phyloP scores from a whole-genome alignment of 2,329 filamentous ascomycete genomes.

The Fusarium pininemorale region DNA sequence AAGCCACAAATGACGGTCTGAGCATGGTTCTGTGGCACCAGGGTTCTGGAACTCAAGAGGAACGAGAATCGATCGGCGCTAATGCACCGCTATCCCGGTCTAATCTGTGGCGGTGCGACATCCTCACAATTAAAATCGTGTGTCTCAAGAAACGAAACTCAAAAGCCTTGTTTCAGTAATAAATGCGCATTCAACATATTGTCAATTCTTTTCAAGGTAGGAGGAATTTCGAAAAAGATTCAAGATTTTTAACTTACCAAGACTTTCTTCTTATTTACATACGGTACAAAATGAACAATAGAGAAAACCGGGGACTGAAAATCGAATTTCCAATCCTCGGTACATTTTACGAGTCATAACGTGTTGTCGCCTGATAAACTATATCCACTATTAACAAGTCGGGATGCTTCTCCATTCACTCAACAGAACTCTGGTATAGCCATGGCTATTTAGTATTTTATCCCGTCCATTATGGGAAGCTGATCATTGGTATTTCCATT shows the following conservation, averaged over 20 bases:
- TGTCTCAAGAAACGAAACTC: slow-evolving; percentile 1
- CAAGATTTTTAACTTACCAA: background rate
- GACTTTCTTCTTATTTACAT: background rate
- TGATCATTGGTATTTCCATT: background rate
- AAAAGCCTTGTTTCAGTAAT: background rate
- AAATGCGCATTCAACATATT: background rate
- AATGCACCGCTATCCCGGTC: slow-evolving; percentile 44
- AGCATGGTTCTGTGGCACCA: slow-evolving; percentile 13
- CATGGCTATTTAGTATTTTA: background rate
- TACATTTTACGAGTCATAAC: background rate
- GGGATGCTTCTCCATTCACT: background rate
- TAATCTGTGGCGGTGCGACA: slow-evolving; percentile 49
- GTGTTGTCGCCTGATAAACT: background rate
- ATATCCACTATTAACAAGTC: background rate
- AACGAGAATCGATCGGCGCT: slow-evolving; percentile 46
- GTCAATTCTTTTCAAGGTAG: background rate
- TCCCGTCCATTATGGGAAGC: background rate
- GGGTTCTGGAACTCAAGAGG: slow-evolving; percentile 40
- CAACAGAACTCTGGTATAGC: too few relatives aligned
- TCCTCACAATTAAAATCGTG: slow-evolving; percentile 14
- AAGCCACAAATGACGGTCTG: slow-evolving; percentile 1
- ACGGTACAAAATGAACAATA: background rate
- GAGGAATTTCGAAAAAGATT: background rate
- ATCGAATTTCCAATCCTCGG: background rate
- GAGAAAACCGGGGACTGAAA: background rate